Base-by-base conservation (phyloP, 345 rosid genomes). In the Mallotus nudiflorus region DNA sequence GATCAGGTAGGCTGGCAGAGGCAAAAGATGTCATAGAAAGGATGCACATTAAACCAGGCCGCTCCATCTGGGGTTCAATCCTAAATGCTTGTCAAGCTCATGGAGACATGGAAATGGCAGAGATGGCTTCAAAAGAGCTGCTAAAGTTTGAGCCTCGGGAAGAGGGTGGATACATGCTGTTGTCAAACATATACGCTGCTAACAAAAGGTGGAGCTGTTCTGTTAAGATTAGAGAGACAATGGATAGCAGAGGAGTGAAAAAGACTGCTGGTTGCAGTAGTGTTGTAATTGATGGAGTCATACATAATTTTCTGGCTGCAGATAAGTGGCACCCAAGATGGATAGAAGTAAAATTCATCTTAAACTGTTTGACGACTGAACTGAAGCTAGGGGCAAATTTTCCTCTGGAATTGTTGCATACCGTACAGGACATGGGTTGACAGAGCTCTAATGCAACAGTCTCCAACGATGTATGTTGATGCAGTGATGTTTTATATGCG, bases 241-340 rank as follows among this genome's bases (percentile, higher is more conserved):
- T 74, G 78, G 78, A 63, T 10, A 62, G 37, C 35, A 74, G 68
- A 68, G 78, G 73, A 46, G 60, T 54, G 69, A 74, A 68, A 57
- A 74, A 68, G 58, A 54, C 73, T 31, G 78, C 73, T 29, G 78
- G 78, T 16, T 54, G 52, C 59, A 74, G 78, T 52, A 75, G 85
- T 46, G 61, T 85, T 52, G 73, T 73, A 16, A 83, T 82, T 39
- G 81, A 78, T 70, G 87, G 80, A n/a, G 74, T 71, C 58, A 15
- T 66, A 52, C 79, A 82, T 72, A 71, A 76, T 63, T 87, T 87
- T 73, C 74, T 85, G 72, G 85, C 85, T 66, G 67, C 86, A 61
- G 86, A 77, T 57, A 82, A 77, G 59, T 71, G 72, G 66, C 88
- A 83, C 73, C 82, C 83, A 37, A 74, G 71, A 62, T 75, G 82